A percentile compares a stretch with the other conserved stretches of the same genome.
Conservation (phyloP, 2,329 filamentous ascomycete species). For the Colletotrichum tropicicola region DNA sequence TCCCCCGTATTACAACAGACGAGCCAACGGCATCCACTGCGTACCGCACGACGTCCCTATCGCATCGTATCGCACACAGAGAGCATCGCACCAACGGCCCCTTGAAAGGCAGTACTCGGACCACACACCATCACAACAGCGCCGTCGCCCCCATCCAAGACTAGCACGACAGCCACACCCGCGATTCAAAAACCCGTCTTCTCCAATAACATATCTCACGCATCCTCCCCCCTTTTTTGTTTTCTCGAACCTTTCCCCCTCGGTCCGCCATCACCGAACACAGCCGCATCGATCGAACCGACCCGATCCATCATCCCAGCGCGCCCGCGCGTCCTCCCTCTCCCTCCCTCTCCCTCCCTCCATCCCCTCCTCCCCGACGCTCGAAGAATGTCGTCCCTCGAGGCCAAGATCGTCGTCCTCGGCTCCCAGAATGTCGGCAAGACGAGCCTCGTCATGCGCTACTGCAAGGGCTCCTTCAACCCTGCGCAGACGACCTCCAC, state of each 20-base stretch:
- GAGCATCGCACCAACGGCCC: background rate
- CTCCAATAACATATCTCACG: background rate
- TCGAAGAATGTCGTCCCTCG: constrained; percentile 65
- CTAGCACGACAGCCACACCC: constrained; percentile 27
- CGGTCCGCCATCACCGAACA: constrained; percentile 10
- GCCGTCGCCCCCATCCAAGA: background rate
- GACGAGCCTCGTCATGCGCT: constrained; percentile 80
- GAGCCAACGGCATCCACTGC: background rate
- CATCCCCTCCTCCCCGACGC: background rate
- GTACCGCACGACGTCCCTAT: background rate
- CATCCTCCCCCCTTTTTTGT: background rate
- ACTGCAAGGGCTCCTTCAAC: constrained; percentile 76
- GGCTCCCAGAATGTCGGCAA: constrained; percentile 84
- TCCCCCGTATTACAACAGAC: background rate
- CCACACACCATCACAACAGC: constrained; percentile 13
- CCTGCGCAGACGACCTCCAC: constrained; percentile 73
- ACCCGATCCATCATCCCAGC: background rate
- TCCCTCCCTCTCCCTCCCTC: background rate
- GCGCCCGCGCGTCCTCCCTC: background rate
- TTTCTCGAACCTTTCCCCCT: background rate
- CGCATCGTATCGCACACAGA: background rate
- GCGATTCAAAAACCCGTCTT: background rate
- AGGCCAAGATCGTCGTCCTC: constrained; percentile 84
- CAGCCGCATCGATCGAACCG: constrained; percentile 4
- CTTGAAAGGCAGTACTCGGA: constrained; percentile 4